Evolutionary conservation across 345 rosid genomes (phyloP).

Genomic region (Orychophragmus violaceus): DNA sequence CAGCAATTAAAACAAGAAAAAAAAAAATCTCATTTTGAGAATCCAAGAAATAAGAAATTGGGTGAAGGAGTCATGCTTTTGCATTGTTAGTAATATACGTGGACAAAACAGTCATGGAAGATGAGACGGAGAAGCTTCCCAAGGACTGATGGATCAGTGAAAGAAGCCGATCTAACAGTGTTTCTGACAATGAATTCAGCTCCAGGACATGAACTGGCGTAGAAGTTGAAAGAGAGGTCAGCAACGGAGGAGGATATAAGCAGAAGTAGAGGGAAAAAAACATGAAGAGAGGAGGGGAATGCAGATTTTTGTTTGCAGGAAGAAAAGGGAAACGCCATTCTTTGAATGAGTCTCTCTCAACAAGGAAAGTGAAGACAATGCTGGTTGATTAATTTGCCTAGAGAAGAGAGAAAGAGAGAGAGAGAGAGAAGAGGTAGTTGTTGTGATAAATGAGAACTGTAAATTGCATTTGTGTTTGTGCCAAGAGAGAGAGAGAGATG

Average conservation of each 20-base stretch:
- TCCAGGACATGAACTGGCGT: conserved; percentile 61
- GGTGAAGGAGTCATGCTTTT: neutral
- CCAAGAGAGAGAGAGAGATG: conserved; percentile 21
- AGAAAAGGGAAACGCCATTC: conserved; percentile 6
- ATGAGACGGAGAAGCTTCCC: conserved; percentile 85
- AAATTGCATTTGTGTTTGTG: conserved; percentile 25
- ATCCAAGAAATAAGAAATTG: neutral
- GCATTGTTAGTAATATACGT: conserved; percentile 34
- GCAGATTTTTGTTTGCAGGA: conserved; percentile 34
- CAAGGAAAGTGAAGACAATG: conserved; percentile 1
- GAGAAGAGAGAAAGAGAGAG: neutral
- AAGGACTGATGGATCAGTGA: conserved; percentile 59
- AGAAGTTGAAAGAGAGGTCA: conserved; percentile 58
- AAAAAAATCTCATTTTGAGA: neutral
- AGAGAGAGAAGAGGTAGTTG: conserved; percentile 13
- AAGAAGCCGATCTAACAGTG: conserved; percentile 65
- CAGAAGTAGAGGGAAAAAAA: conserved; percentile 18
- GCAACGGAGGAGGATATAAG: conserved; percentile 30
- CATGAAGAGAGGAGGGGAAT: neutral
- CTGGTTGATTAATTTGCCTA: neutral
- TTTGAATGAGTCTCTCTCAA: neutral
- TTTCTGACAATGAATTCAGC: conserved; percentile 62
- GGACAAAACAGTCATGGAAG: conserved; percentile 87
- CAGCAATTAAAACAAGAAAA: neutral
- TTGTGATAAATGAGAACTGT: conserved; percentile 24